Conservation (phyloP, 805 yeast species). For the Cyberlindnera maritima region DNA sequence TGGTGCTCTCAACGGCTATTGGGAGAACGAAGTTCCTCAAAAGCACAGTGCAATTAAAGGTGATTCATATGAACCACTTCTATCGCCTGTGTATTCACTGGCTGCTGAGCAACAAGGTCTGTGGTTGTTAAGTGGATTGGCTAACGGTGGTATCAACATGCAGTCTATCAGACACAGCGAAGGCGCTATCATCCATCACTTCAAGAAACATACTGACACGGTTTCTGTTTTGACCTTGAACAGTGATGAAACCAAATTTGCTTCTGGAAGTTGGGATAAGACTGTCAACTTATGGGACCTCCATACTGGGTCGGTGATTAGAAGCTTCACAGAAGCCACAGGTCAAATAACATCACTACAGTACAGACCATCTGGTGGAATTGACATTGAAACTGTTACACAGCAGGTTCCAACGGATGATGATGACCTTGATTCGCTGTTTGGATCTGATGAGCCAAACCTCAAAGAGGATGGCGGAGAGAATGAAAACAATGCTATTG, state of each 20-base stretch:
- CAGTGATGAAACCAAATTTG: constrained; percentile 54
- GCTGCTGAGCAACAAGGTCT: constrained; percentile 80
- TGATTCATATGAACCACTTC: constrained; percentile 46
- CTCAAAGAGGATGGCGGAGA: constrained; percentile 29
- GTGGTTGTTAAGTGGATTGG: constrained; percentile 82
- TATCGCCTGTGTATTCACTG: constrained; percentile 84
- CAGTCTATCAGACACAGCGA: constrained; percentile 82
- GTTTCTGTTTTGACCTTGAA: constrained; percentile 71
- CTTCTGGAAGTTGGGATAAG: constrained; percentile 93
- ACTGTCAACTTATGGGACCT: constrained; percentile 81
- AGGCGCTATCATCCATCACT: constrained; percentile 77
- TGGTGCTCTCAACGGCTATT: constrained; percentile 79
- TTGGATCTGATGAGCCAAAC: constrained; percentile 53
- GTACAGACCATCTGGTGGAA: constrained; percentile 53
- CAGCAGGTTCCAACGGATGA: constrained; percentile 28
- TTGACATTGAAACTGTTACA: constrained; percentile 18
- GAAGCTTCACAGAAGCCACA: constrained; percentile 51
- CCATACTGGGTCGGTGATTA: constrained; percentile 53
- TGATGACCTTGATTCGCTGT: constrained; percentile 52
- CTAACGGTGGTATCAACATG: constrained; percentile 80
- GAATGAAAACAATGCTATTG: not conserved
- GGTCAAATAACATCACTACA: constrained; percentile 81
- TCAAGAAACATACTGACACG: constrained; percentile 67
- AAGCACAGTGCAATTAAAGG: constrained; percentile 36
- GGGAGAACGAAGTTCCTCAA: constrained; percentile 95